Evolutionary conservation across 108 stramenopile genomes (phyloP).

Genomic region (Epipyxis sp.): DNA sequence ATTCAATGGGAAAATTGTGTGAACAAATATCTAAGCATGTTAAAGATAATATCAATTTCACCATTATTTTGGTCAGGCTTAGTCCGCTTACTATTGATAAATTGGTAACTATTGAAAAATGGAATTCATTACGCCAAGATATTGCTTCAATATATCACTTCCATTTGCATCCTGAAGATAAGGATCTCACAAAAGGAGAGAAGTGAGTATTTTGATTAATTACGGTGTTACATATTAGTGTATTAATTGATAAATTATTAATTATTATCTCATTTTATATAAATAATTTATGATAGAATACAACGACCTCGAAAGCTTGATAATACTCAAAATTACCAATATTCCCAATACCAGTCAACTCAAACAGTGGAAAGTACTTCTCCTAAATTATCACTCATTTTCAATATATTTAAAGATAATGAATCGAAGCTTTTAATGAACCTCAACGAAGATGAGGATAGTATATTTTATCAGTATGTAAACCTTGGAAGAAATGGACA

Average conservation of each 20-base stretch:
- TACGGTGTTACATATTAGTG: background rate
- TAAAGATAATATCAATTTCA: background rate
- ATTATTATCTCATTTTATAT: background rate
- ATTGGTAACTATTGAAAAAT: background rate
- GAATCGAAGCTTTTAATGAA: too few species aligned
- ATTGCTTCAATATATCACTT: conserved; percentile 18
- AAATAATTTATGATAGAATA: background rate
- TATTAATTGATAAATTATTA: background rate
- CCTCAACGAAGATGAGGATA: too few species aligned
- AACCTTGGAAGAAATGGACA: too few species aligned
- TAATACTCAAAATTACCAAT: background rate
- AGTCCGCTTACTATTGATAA: background rate
- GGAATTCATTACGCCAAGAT: background rate
- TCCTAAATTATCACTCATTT: too few species aligned
- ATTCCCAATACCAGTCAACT: background rate
- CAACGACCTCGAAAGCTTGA: background rate
- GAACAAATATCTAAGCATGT: background rate
- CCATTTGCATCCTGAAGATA: conserved; percentile 27
- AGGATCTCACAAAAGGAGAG: background rate
- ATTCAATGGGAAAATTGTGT: background rate
- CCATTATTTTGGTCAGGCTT: background rate
- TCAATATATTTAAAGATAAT: too few species aligned
- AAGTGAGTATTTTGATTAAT: background rate
- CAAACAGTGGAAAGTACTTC: background rate
- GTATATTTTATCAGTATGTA: too few species aligned